Percentiles rank a stretch among this genome's conserved stretches.
Evolutionary conservation across 805 yeast species (phyloP).

Genomic region (Kuraishia molischiana): DNA sequence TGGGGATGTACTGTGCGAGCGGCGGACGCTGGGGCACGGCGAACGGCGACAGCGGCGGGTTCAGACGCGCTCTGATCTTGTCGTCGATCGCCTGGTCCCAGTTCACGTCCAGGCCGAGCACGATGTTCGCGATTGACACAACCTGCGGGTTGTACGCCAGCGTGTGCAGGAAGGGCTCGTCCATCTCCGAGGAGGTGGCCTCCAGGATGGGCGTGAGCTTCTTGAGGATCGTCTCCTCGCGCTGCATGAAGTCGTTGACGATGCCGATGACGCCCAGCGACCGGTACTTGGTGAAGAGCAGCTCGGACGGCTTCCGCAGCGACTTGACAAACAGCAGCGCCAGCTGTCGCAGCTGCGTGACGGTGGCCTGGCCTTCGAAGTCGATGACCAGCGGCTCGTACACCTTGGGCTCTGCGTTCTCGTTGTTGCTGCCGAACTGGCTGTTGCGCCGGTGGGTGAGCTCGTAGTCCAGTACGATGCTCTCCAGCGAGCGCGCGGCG

Average conservation of each 20-base stretch:
- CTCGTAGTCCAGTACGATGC: constrained; percentile 1
- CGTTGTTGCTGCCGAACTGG: constrained; percentile 10
- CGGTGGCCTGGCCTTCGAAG: constrained; percentile 28
- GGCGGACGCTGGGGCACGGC: neutral
- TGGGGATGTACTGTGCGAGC: constrained; percentile 1
- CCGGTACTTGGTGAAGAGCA: constrained; percentile 38
- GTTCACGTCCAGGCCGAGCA: constrained; percentile 5
- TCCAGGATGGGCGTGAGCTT: neutral
- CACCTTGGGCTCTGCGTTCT: constrained; percentile 16
- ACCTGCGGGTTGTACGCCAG: constrained; percentile 1
- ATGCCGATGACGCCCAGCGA: constrained; percentile 45
- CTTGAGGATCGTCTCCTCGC: neutral
- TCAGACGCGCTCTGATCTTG: neutral
- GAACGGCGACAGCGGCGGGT: neutral
- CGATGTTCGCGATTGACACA: constrained; percentile 4
- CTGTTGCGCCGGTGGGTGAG: neutral
- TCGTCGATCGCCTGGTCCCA: neutral
- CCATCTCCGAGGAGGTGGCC: neutral
- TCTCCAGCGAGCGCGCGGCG: constrained; percentile 26
- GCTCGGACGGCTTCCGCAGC: constrained; percentile 38
- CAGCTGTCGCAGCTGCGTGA: constrained; percentile 28
- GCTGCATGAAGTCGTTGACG: constrained; percentile 16
- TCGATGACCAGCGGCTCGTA: constrained; percentile 41
- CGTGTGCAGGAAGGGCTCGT: neutral
- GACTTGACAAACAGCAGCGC: constrained; percentile 33